Conservation (phyloP, 805 yeast genomes). For the Debaryomyces tyrocola region DNA sequence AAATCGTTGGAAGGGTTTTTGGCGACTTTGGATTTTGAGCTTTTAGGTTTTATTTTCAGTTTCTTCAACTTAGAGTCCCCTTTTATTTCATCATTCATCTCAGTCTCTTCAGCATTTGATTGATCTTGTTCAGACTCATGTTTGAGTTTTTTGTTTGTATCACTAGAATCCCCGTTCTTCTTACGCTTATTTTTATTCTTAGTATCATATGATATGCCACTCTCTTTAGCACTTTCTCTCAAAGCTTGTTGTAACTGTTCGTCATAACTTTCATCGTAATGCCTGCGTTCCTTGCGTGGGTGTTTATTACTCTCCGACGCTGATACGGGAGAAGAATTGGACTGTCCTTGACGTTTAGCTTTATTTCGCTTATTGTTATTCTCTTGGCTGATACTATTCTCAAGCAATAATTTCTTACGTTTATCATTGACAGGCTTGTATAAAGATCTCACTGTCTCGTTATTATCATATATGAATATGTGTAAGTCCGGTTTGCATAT, state of each 20-base stretch:
- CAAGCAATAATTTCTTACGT: slow-evolving; percentile 34
- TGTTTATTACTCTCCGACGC: slow-evolving; percentile 9
- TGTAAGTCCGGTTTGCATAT: slow-evolving; percentile 85
- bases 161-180: slow-evolving; percentile 12
- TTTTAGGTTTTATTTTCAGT: slow-evolving; percentile 4
- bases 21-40: background rate
- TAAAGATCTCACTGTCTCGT: slow-evolving; percentile 29
- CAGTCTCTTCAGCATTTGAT: slow-evolving; percentile 10
- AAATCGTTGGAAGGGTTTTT: slow-evolving; percentile 10
- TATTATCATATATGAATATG: slow-evolving; percentile 37
- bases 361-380: slow-evolving; percentile 12
- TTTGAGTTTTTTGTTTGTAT: slow-evolving; percentile 3
- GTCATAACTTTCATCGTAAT: slow-evolving; percentile 35
- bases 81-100: slow-evolving; percentile 4
- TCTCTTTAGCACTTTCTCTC: slow-evolving; percentile 57
- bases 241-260: slow-evolving; percentile 49
- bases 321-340: slow-evolving; percentile 15
- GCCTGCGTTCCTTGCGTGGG: slow-evolving; percentile 32
- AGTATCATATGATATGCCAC: slow-evolving; percentile 22
- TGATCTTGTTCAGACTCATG: slow-evolving; percentile 10
- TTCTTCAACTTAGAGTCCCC: slow-evolving; percentile 14
- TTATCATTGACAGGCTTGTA: slow-evolving; percentile 43
- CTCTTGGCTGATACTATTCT: slow-evolving; percentile 11
- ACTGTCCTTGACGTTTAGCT: slow-evolving; percentile 21
- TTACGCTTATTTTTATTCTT: slow-evolving; percentile 4